Conservation (phyloP, 768 basidiomycete species). For the Mycena crocata region DNA sequence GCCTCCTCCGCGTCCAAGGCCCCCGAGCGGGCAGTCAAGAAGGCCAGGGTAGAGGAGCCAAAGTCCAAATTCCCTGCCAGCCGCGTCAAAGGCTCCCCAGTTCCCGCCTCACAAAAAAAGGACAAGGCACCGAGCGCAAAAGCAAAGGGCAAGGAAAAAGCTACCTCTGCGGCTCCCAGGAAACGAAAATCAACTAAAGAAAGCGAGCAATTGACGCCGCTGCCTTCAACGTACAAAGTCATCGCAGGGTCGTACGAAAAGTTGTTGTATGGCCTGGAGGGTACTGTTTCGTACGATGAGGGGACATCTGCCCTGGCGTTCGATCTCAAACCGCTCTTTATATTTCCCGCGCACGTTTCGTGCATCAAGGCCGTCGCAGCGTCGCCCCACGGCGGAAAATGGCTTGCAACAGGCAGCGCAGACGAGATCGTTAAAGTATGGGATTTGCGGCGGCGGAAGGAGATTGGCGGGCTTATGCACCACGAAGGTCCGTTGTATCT, state of each 20-base stretch:
- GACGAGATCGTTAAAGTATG: conserved; percentile 98
- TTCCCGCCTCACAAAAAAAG: conserved; percentile 39
- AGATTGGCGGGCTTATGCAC: conserved; percentile 94
- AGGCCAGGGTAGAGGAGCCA: conserved; percentile 34
- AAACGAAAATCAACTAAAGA: conserved; percentile 27
- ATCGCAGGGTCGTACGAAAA: conserved; percentile 97
- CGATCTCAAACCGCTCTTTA: conserved; percentile 84
- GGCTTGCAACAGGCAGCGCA: conserved; percentile 95
- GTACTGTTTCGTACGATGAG: conserved; percentile 56
- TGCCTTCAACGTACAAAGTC: conserved; percentile 81
- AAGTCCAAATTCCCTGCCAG: conserved; percentile 24
- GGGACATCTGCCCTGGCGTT: conserved; percentile 43
- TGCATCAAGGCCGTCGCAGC: conserved; percentile 92
- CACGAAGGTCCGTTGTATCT: conserved; percentile 77
- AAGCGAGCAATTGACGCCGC: conserved; percentile 20
- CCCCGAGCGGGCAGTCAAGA: conserved; percentile 42
- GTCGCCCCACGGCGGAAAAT: conserved; percentile 91
- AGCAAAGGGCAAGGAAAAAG: conserved; percentile 40
- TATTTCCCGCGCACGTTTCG: conserved; percentile 96
- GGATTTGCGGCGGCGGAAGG: conserved; percentile 92
- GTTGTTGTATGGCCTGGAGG: conserved; percentile 90
- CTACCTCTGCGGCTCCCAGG: conserved; percentile 8
- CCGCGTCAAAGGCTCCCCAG: conserved; percentile 37
- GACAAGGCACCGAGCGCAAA: conserved; percentile 39
- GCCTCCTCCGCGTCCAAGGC: conserved; percentile 31